phyloP scores from a whole-genome alignment of 192 early-diverging fungal genomes.

The Podila clonocystis region DNA sequence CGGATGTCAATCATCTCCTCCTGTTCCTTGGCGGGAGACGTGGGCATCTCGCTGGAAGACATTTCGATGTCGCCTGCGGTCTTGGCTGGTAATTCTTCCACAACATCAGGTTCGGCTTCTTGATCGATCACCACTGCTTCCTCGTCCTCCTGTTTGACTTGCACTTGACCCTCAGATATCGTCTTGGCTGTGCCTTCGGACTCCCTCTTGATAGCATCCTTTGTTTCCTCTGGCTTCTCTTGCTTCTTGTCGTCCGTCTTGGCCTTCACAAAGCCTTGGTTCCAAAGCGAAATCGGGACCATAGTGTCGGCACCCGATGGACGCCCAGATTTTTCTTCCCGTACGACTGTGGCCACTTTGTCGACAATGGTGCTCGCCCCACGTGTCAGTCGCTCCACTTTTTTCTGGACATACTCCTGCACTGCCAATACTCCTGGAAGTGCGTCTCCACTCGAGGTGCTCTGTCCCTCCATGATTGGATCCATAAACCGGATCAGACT shows the following conservation, averaged over 20 bases:
- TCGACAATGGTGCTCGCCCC: slow-evolving; percentile 52
- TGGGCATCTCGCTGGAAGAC: background rate
- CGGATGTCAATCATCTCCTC: slow-evolving; percentile 30
- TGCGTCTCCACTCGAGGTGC: slow-evolving; percentile 13
- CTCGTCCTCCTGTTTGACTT: slow-evolving; percentile 1
- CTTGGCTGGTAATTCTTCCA: background rate
- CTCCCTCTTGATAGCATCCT: slow-evolving; percentile 3
- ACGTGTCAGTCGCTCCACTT: slow-evolving; percentile 52
- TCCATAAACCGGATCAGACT: slow-evolving; percentile 65
- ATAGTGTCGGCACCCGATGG: slow-evolving; percentile 20
- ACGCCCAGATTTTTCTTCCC: slow-evolving; percentile 29
- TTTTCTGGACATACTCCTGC: slow-evolving; percentile 42
- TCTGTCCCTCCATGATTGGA: slow-evolving; percentile 21
- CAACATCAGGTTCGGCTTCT: background rate
- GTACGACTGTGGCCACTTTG: slow-evolving; percentile 41
- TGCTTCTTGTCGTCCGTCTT: background rate
- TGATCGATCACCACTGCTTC: too few species aligned
- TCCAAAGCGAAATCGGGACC: slow-evolving; percentile 29
- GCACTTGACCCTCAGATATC: background rate
- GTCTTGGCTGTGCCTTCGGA: background rate
- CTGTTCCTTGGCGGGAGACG: background rate
- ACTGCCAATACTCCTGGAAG: slow-evolving; percentile 39
- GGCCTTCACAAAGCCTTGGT: slow-evolving; percentile 16
- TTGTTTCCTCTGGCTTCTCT: background rate
- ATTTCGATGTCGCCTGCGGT: background rate